phyloP scores from a whole-genome alignment of 2,329 filamentous ascomycete species.

The Cytospora piceicola region DNA sequence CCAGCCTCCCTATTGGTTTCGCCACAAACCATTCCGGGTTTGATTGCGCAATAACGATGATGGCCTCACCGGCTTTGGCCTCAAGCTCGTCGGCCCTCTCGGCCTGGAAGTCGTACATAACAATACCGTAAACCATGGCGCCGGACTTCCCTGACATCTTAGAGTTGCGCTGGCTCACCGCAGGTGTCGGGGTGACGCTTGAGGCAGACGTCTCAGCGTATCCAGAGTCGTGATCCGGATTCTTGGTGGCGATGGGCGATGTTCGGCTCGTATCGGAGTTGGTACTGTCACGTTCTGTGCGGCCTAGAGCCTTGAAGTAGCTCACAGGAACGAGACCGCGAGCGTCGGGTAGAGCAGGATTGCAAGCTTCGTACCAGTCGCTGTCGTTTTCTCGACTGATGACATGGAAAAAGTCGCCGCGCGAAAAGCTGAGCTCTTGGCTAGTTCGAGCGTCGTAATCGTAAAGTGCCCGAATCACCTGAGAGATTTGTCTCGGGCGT shows the following conservation, averaged over 20 bases:
- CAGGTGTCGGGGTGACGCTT: constrained; percentile 37
- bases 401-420: constrained; percentile 97
- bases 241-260: constrained; percentile 55
- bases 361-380: constrained; percentile 99
- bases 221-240: constrained; percentile 85
- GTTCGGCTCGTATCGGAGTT: constrained; percentile 63
- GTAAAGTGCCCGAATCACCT: constrained; percentile 98
- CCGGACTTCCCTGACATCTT: constrained; percentile 58
- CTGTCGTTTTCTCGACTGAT: constrained; percentile 92
- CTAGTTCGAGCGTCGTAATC: constrained; percentile 79
- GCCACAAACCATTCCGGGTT: constrained; percentile 99
- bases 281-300: constrained; percentile 87
- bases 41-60: constrained; percentile 97
- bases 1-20: constrained; percentile 97
- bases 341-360: constrained; percentile 83
- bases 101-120: constrained; percentile 95
- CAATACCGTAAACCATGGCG: constrained; percentile 94
- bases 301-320: constrained; percentile 90
- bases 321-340: constrained; percentile 90
- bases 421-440: constrained; percentile 87
- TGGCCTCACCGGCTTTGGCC: constrained; percentile 91
- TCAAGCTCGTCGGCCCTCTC: constrained; percentile 96
- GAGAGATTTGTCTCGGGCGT: constrained; percentile 32
- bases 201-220: constrained; percentile 65
- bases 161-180: constrained; percentile 53